A percentile compares a stretch with the other conserved stretches of the same genome.
Conservation (phyloP, 768 basidiomycete genomes). For the Mycena albidolilacea region DNA sequence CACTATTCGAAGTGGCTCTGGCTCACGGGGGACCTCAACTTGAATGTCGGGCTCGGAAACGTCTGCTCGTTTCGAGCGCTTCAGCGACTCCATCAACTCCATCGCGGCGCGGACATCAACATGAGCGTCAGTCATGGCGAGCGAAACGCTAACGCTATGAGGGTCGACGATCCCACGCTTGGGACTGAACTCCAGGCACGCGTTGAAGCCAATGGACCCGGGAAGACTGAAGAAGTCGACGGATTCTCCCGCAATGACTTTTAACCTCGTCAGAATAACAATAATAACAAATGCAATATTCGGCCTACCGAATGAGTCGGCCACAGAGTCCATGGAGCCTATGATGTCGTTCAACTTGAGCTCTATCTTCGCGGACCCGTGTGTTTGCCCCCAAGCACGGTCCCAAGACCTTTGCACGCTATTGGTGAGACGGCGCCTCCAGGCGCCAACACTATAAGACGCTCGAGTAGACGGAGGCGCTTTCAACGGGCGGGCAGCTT, state of each 20-base stretch:
- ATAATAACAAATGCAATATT: slow-evolving; percentile 33
- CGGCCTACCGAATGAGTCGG: slow-evolving; percentile 47
- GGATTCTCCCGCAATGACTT: slow-evolving; percentile 16
- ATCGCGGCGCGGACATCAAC: slow-evolving; percentile 32
- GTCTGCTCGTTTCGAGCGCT: slow-evolving; percentile 13
- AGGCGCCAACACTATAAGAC: slow-evolving; percentile 70
- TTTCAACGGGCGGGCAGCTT: slow-evolving; percentile 42
- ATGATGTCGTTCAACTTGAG: slow-evolving; percentile 64
- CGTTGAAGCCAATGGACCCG: slow-evolving; percentile 36
- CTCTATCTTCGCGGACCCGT: slow-evolving; percentile 68
- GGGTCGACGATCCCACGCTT: slow-evolving; percentile 34
- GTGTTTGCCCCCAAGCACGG: slow-evolving; percentile 75
- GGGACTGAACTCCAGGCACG: slow-evolving; percentile 37
- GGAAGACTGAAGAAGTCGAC: slow-evolving; percentile 36
- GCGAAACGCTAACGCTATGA: slow-evolving; percentile 33
- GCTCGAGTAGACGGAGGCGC: slow-evolving; percentile 43
- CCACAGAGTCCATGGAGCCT: slow-evolving; percentile 54
- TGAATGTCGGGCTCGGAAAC: background rate
- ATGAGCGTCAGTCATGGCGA: slow-evolving; percentile 32
- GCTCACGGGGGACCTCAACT: slow-evolving; percentile 1
- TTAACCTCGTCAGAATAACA: slow-evolving; percentile 1
- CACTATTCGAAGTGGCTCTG: slow-evolving; percentile 20
- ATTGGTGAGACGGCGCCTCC: slow-evolving; percentile 72
- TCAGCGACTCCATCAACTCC: slow-evolving; percentile 32
- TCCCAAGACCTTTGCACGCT: slow-evolving; percentile 79